phyloP scores from a whole-genome alignment of 2,329 filamentous ascomycete species.

The Ascochyta rabiei region DNA sequence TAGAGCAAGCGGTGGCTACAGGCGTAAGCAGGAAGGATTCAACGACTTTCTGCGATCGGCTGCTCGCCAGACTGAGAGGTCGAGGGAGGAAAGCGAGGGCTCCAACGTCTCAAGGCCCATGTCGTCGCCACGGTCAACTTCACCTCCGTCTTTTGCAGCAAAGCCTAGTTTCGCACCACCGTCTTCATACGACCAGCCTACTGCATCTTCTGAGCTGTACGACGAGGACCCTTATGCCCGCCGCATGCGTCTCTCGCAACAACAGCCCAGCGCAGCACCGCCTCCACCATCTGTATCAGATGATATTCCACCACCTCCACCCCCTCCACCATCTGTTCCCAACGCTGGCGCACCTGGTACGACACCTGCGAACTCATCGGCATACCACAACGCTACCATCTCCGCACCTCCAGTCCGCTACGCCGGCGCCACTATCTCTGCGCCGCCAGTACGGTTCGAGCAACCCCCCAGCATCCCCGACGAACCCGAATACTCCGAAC shows the following conservation, averaged over 20 bases:
- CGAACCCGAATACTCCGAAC: slow-evolving; percentile 24
- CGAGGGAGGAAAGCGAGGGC: slow-evolving; percentile 21
- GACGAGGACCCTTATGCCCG: slow-evolving; percentile 33
- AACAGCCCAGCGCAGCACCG: slow-evolving; percentile 12
- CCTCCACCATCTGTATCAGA: slow-evolving; percentile 21
- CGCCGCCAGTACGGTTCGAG: slow-evolving; percentile 77
- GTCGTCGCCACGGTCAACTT: slow-evolving; percentile 23
- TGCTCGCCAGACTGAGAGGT: slow-evolving; percentile 17
- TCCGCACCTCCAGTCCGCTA: slow-evolving; percentile 82
- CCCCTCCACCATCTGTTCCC: slow-evolving; percentile 58
- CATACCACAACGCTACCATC: slow-evolving; percentile 62
- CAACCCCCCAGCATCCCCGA: slow-evolving; percentile 22
- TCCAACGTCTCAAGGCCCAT: slow-evolving; percentile 15
- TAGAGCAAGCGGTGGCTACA: slow-evolving; percentile 32
- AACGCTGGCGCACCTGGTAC: slow-evolving; percentile 48
- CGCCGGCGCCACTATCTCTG: slow-evolving; percentile 69
- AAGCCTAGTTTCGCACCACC: slow-evolving; percentile 57
- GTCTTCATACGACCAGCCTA: slow-evolving; percentile 30
- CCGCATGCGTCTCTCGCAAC: slow-evolving; percentile 25
- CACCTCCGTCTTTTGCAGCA: slow-evolving; percentile 9
- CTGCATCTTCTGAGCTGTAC: slow-evolving; percentile 26
- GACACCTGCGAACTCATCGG: not conserved
- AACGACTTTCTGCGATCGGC: slow-evolving; percentile 29
- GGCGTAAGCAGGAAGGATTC: slow-evolving; percentile 33
- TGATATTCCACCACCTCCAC: slow-evolving; percentile 23